These are phyloP conservation scores for Cordyceps tenuipes DNA, from an alignment of 2,329 filamentous ascomycete genomes.

Conservation along the genomic window DNA sequence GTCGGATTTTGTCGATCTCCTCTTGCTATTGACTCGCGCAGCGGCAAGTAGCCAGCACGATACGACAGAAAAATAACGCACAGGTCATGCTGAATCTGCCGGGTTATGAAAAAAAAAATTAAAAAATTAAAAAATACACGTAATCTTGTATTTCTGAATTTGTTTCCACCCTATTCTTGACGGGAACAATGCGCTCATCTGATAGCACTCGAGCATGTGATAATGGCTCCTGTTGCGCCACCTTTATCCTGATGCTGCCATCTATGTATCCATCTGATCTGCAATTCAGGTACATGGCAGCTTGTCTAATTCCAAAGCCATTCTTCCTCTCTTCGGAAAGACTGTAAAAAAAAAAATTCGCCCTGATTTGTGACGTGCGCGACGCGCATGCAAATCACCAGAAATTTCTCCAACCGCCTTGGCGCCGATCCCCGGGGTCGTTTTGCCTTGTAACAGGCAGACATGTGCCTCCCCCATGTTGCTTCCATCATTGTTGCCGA, in stretches of 20 bases:
- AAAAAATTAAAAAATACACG: too few species aligned
- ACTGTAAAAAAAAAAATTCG: too few species aligned
- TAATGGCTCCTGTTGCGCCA: not conserved
- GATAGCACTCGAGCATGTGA: constrained; percentile 1
- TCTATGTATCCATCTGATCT: not conserved
- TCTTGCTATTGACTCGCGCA: not conserved
- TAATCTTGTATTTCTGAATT: not conserved
- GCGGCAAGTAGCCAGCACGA: not conserved
- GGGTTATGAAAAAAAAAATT: too few species aligned
- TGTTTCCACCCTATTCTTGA: not conserved
- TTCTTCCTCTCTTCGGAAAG: not conserved
- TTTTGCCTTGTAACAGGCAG: not conserved
- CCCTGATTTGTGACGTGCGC: not conserved
- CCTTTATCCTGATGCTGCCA: not conserved
- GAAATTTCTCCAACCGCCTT: not conserved
- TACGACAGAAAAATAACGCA: not conserved
- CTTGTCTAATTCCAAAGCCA: not conserved
- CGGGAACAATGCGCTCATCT: not conserved
- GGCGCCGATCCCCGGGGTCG: not conserved
- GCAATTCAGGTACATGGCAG: not conserved
- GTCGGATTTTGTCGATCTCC: not conserved
- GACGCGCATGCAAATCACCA: not conserved
- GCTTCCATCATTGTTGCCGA: not conserved
- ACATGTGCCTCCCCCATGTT: not conserved
- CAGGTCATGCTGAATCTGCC: not conserved